Evolutionary conservation across 208 protist species (phyloP).

Genomic region (Leishmania gerbilli): DNA sequence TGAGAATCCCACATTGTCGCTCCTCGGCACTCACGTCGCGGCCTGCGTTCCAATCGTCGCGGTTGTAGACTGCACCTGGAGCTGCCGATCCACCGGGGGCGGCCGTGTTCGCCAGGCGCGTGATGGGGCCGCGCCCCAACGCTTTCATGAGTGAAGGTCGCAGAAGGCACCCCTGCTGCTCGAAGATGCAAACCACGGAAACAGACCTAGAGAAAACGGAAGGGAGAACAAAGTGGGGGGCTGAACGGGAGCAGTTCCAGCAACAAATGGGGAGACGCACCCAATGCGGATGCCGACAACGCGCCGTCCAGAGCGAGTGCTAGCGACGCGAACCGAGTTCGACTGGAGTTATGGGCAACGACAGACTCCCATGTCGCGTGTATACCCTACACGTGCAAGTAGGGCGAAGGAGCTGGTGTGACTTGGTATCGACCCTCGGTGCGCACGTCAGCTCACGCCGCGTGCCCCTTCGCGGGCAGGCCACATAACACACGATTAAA

Average conservation of each 20-base stretch:
- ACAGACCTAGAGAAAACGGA: neutral
- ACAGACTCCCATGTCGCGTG: neutral
- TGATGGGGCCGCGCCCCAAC: slow-evolving; percentile 35
- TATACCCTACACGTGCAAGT: neutral
- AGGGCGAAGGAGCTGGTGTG: too few species aligned
- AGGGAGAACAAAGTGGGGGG: neutral
- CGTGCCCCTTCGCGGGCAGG: too few species aligned
- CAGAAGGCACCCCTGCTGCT: neutral
- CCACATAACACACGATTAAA: neutral
- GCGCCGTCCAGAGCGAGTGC: too few species aligned
- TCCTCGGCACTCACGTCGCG: slow-evolving; percentile 61
- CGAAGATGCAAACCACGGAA: neutral
- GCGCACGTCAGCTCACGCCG: neutral
- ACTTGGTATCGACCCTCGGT: neutral
- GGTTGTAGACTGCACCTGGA: slow-evolving; percentile 21
- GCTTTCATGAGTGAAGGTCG: slow-evolving; percentile 28
- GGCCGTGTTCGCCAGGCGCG: slow-evolving; percentile 20
- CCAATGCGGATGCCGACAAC: neutral
- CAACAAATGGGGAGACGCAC: neutral
- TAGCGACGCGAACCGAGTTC: too few species aligned
- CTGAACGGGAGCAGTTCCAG: neutral
- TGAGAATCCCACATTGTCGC: slow-evolving; percentile 51
- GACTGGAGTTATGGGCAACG: neutral
- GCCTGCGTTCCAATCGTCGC: slow-evolving; percentile 62
- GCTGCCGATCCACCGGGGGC: slow-evolving; percentile 1